These are phyloP conservation scores for Wickerhamiella brachini DNA, from an alignment of 805 yeast species.

Conservation along the genomic window DNA sequence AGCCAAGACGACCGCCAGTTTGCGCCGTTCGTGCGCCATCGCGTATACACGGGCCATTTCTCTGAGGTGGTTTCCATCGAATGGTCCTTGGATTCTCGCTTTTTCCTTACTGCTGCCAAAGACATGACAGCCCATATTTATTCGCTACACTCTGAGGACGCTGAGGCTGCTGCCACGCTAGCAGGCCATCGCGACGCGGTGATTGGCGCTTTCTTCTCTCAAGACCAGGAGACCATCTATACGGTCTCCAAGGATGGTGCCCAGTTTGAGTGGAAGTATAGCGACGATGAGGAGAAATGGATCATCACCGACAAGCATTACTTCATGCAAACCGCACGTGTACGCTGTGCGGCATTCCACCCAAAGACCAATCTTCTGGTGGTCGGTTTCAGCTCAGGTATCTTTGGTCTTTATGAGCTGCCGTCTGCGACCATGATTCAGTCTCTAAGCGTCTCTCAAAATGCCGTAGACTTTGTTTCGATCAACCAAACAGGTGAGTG, in stretches of 20 bases:
- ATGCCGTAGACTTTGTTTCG: constrained; percentile 68
- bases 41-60: constrained; percentile 87
- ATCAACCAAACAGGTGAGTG: constrained; percentile 85
- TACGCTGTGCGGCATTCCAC: constrained; percentile 77
- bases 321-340: constrained; percentile 54
- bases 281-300: constrained; percentile 42
- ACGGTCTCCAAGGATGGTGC: constrained; percentile 95
- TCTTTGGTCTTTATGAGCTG: constrained; percentile 78
- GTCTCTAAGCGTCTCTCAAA: constrained; percentile 82
- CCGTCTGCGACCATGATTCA: constrained; percentile 39
- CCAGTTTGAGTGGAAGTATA: constrained; percentile 78
- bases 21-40: constrained; percentile 86
- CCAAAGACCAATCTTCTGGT: constrained; percentile 55
- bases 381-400: constrained; percentile 82
- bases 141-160: constrained; percentile 58
- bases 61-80: constrained; percentile 62
- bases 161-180: constrained; percentile 66
- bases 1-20: constrained; percentile 75
- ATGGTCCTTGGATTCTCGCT: constrained; percentile 88
- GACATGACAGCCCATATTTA: constrained; percentile 82
- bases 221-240: constrained; percentile 78
- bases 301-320: constrained; percentile 65
- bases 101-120: constrained; percentile 71
- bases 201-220: constrained; percentile 71
- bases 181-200: constrained; percentile 91